Conservation (phyloP, 805 yeast species). For the Candida chilensis region DNA sequence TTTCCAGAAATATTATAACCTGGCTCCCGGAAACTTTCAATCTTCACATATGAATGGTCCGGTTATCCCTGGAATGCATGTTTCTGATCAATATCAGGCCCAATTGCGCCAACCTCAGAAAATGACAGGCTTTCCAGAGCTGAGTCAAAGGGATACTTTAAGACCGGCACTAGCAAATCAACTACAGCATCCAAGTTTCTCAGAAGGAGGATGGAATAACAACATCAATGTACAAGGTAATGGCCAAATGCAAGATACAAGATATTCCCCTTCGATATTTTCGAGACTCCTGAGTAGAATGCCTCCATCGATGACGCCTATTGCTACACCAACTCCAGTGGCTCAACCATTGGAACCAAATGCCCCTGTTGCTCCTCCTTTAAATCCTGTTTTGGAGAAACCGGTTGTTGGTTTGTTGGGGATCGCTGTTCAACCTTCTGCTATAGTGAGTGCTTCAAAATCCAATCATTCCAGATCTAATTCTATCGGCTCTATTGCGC, state of each 20-base stretch:
- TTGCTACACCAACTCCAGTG: too few relatives aligned
- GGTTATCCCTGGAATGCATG: neutral
- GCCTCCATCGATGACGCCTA: too few relatives aligned
- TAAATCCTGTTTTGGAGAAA: too few relatives aligned
- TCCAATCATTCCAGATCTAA: neutral
- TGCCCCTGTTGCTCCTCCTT: too few relatives aligned
- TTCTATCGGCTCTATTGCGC: constrained; percentile 1
- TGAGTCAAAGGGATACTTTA: neutral
- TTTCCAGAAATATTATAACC: neutral
- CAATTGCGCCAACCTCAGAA: constrained; percentile 2
- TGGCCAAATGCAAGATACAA: neutral
- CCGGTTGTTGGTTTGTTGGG: too few relatives aligned
- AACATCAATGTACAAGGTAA: neutral
- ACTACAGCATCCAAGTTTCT: neutral
- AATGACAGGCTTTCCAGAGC: constrained; percentile 1
- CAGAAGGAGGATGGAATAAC: neutral
- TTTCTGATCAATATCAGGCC: constrained; percentile 1
- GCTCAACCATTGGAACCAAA: too few relatives aligned
- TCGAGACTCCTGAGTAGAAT: too few relatives aligned
- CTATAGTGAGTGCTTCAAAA: too few relatives aligned
- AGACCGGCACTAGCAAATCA: neutral
- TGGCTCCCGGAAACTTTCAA: too few relatives aligned
- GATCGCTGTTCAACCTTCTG: too few relatives aligned
- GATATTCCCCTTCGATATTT: too few relatives aligned
- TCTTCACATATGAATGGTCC: too few relatives aligned